Base-by-base conservation (phyloP, 345 rosid genomes). In the Pugionium cornutum region DNA sequence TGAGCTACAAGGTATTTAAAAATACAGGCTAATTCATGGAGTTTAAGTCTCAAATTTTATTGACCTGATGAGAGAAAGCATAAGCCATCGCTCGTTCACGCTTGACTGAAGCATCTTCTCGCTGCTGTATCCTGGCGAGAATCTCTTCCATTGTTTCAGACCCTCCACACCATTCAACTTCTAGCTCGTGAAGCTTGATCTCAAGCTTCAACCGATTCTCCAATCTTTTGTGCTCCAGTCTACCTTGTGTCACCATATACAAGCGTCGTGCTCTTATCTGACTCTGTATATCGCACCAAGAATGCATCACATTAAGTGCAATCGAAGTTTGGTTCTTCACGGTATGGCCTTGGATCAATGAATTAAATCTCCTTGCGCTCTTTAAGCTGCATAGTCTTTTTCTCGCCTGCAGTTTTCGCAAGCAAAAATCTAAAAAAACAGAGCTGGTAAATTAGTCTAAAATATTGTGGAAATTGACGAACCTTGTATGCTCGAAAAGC, bases 31-130 rank as follows among this genome's bases (percentile, higher is more conserved):
- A 11, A 53, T 1, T 8, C 4, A 42, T 6, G 31, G 39, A 28
- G 11, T n/a, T 30, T 0, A 18, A 45, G 11, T 35, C 54, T 70
- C 5, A 28, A 18, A 26, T 49, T 52, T 25, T 47, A 60, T 37
- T 52, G 28, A 87, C 92, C 98, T 92, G 97, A 63, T 89, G 98
- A 36, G 95, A 83, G 82, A 92, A 86, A 62, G 98, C 98, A 42
- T 89, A 89, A 5, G 96, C 96, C 92, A 89, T 77, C 55, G 96
- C 89, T 47, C 96, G 72, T 51, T 87, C 98, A 0, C 98, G 91
- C 75, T 89, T 87, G 25, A 84, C 78, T 0, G 88, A 84, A 2
- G 95, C 96, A 76, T 82, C 92, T 78, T 87, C 95, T 80, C 85
- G 86, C 44, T 85, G 92, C 53, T 89, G 91, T 51, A 92, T 80